Percentiles rank a stretch among this genome's conserved stretches.
These are phyloP conservation scores for Candida koratica DNA, from an alignment of 805 yeast species.

Conservation along the genomic window DNA sequence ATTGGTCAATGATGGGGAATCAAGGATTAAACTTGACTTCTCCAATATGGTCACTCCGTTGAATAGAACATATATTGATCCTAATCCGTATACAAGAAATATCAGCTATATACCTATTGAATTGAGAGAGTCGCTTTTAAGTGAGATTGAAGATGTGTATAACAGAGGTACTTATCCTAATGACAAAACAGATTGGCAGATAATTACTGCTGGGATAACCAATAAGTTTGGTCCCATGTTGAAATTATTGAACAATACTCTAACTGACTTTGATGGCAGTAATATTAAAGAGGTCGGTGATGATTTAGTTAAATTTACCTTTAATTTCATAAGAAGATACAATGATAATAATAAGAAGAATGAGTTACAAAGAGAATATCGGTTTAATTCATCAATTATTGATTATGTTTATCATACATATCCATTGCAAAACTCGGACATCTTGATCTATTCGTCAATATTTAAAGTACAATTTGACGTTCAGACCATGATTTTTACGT, in stretches of 20 bases:
- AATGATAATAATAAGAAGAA: constrained; percentile 15
- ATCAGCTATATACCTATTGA: constrained; percentile 22
- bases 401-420: constrained; percentile 47
- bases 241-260: constrained; percentile 36
- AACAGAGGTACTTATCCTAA: constrained; percentile 34
- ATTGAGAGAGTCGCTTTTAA: constrained; percentile 29
- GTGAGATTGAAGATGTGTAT: constrained; percentile 29
- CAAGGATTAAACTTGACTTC: constrained; percentile 48
- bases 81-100: constrained; percentile 46
- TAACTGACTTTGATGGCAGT: constrained; percentile 11
- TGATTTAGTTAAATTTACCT: constrained; percentile 41
- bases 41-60: constrained; percentile 51
- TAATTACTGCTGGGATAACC: constrained; percentile 45
- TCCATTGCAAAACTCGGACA: constrained; percentile 36
- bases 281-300: constrained; percentile 17
- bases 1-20: constrained; percentile 46
- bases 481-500: constrained; percentile 31
- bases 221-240: constrained; percentile 53
- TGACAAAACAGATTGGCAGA: constrained; percentile 45
- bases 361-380: constrained; percentile 16
- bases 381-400: constrained; percentile 35
- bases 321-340: constrained; percentile 46
- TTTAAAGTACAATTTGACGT: constrained; percentile 38
- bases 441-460: constrained; percentile 47
- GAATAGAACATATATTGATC: constrained; percentile 45